Evolutionary conservation across 352 stramenopile genomes (phyloP), one percentile per base, ranked within the genome.

Genomic region (Globisporangium megalacanthum): DNA sequence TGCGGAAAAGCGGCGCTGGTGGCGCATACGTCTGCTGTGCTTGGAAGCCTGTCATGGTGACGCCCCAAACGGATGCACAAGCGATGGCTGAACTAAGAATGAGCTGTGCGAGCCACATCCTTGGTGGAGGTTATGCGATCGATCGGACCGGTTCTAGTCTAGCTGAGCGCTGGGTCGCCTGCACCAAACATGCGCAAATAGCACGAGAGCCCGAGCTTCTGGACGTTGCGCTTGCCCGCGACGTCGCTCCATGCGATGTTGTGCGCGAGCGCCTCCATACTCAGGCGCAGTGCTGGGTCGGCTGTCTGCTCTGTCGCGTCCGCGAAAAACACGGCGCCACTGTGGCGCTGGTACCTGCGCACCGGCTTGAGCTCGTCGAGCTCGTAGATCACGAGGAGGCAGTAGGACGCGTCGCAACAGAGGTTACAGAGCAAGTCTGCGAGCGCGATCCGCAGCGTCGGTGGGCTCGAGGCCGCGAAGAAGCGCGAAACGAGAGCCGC

Each of bases 231-330:
- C 61, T 92, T 92, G 31, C 74, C 72, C 3, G 70, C 67, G 14
- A 76, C 70, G 49, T 89, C 79, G 54, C 79, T 88, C 79, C 79
- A 90, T 2, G 82, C 79, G 11, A 92, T 62, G 53, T 92, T 92
- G 56, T 90, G 82, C 0, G 75, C 74, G 0, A 88, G 61, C 0
- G 79, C 66, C 50, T 85, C 74, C 62, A 92, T 85, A 49, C 76
- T 90, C 55, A 73, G 66, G 14, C 72, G 69, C n/a, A 92, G 61
- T 29, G 70, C 69, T 0, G 58, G 54, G 39, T 89, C 65, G 1
- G 47, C 22, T 15, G 64, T 52, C 29, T 61, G 49, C n/a, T 92
- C 77, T 0, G 77, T 74, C 25, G 81, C 50, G 25, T 81, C 66
- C 1, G 66, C 53, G 35, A 92, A 78, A 49, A 77, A 89, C 3